Conservation (phyloP, 1,284 basidiomycete genomes). For the Ganoderma lucidum region DNA sequence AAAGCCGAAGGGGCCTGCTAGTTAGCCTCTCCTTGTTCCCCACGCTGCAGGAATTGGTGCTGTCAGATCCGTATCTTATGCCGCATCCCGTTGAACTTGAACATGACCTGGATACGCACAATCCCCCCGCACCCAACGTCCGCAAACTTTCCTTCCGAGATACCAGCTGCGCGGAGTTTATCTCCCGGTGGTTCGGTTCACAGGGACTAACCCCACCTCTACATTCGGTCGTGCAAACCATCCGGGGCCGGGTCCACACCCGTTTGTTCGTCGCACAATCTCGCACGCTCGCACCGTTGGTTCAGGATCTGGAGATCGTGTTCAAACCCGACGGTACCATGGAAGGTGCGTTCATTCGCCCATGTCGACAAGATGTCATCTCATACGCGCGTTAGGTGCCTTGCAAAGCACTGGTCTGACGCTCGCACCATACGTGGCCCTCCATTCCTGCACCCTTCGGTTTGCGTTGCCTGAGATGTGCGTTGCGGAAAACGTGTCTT, state of each 20-base stretch:
- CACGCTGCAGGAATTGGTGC: conserved; percentile 11
- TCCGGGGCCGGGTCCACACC: conserved; percentile 7
- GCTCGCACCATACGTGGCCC: conserved; percentile 20
- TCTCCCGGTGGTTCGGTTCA: conserved; percentile 11
- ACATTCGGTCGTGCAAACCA: conserved; percentile 1
- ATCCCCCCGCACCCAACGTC: conserved; percentile 7
- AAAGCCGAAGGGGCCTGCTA: background rate
- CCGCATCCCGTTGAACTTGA: background rate
- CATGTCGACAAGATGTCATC: background rate
- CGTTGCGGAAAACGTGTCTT: conserved; percentile 34
- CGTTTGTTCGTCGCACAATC: conserved; percentile 9
- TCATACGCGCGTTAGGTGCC: conserved; percentile 7
- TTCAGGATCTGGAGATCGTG: conserved; percentile 17
- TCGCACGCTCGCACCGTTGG: background rate
- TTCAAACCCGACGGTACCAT: conserved; percentile 25
- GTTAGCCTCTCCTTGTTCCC: conserved; percentile 8
- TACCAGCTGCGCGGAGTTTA: conserved; percentile 1
- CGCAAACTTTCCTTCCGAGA: conserved; percentile 5
- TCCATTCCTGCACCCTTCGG: conserved; percentile 31
- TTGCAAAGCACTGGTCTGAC: conserved; percentile 26
- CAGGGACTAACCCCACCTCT: conserved; percentile 1
- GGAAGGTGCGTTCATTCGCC: conserved; percentile 9
- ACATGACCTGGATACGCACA: background rate
- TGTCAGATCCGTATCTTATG: background rate
- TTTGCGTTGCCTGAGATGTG: conserved; percentile 39